A percentile compares a stretch with the other conserved stretches of the same genome.
phyloP scores from a whole-genome alignment of 306 rosid species.

The Hippophae tibetana region DNA sequence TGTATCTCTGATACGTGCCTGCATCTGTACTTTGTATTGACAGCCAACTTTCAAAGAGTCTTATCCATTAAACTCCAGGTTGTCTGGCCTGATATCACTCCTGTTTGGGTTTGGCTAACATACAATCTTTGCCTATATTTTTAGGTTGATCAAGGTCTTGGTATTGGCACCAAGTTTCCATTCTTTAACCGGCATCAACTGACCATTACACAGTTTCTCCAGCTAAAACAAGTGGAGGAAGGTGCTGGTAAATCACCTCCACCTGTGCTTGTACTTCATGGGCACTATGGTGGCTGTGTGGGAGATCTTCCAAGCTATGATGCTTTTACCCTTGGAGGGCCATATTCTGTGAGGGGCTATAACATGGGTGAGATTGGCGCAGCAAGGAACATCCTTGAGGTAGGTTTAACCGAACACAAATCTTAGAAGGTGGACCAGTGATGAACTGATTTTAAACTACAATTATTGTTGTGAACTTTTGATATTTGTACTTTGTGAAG shows the following conservation, averaged over 20 bases:
- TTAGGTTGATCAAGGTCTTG: slow-evolving; percentile 96
- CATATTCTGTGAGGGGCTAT: slow-evolving; percentile 96
- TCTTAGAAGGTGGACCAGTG: too few relatives aligned
- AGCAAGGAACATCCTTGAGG: slow-evolving; percentile 91
- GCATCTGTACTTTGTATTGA: too few relatives aligned
- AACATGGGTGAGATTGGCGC: slow-evolving; percentile 97
- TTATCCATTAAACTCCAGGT: too few relatives aligned
- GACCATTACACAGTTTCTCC: slow-evolving; percentile 68
- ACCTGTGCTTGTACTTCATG: slow-evolving; percentile 89
- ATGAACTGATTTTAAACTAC: too few relatives aligned
- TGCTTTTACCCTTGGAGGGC: slow-evolving; percentile 95
- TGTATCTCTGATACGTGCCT: too few relatives aligned
- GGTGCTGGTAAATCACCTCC: slow-evolving; percentile 94
- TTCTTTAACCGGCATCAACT: slow-evolving; percentile 96
- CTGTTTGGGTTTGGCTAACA: slow-evolving; percentile 14
- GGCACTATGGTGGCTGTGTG: slow-evolving; percentile 96
- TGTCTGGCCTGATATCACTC: neutral
- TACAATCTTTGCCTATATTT: slow-evolving; percentile 11
- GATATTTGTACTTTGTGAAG: neutral
- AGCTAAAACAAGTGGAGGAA: slow-evolving; percentile 72
- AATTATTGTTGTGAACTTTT: neutral
- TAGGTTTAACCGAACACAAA: slow-evolving; percentile 5
- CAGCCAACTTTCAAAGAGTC: too few relatives aligned
- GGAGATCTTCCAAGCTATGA: slow-evolving; percentile 98
- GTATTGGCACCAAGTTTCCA: slow-evolving; percentile 84